These are phyloP conservation scores for Kwoniella sp. DNA, from an alignment of 768 basidiomycete species.

Conservation along the genomic window DNA sequence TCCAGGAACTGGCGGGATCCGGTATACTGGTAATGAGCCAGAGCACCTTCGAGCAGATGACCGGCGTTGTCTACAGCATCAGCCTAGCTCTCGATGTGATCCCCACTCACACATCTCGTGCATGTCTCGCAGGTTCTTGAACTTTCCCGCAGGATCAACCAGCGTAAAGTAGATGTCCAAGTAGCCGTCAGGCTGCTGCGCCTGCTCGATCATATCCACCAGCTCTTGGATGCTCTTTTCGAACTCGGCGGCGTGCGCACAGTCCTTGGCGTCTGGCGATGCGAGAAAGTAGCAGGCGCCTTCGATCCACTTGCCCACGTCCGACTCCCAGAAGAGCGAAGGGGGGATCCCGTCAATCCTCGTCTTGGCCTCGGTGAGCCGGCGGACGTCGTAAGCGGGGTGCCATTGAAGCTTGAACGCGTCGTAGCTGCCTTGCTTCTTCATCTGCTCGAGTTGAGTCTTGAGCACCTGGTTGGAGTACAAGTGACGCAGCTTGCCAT, in stretches of 20 bases:
- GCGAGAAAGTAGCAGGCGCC: conserved; percentile 29
- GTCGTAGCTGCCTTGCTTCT: conserved; percentile 31
- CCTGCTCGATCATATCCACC: conserved; percentile 29
- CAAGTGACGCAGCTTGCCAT: conserved; percentile 24
- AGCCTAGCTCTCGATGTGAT: background rate
- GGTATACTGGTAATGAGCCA: conserved; percentile 27
- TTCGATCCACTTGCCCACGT: conserved; percentile 39
- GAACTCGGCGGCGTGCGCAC: conserved; percentile 14
- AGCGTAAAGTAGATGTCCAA: conserved; percentile 34
- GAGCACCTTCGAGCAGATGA: conserved; percentile 32
- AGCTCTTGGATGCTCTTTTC: conserved; percentile 22
- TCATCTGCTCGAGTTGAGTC: conserved; percentile 33
- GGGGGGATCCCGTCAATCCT: conserved; percentile 26
- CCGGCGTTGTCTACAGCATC: conserved; percentile 29
- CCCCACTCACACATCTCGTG: conserved; percentile 33
- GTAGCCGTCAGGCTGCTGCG: conserved; percentile 36
- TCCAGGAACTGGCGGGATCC: conserved; percentile 30
- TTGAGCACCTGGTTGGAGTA: conserved; percentile 28
- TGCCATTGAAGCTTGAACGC: conserved; percentile 34
- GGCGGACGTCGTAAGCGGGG: conserved; percentile 24
- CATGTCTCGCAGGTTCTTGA: conserved; percentile 34
- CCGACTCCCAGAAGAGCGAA: conserved; percentile 31
- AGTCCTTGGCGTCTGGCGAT: conserved; percentile 11
- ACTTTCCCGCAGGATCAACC: conserved; percentile 24
- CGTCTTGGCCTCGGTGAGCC: background rate